Conservation (phyloP, 805 yeast genomes). For the Lachancea mirantina region DNA sequence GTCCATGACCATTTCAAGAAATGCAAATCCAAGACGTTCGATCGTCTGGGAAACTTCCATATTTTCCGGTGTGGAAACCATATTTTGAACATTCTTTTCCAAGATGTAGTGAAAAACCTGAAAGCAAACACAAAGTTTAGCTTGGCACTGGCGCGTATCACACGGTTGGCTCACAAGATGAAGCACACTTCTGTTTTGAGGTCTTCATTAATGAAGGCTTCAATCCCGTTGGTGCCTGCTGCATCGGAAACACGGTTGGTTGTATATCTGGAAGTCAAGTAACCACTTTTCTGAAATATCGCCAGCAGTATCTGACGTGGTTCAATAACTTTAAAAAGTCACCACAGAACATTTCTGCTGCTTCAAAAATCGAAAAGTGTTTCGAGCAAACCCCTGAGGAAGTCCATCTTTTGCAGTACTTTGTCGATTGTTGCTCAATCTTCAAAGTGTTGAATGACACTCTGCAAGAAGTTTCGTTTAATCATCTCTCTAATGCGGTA, state of each 20-base stretch:
- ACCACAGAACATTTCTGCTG: not conserved
- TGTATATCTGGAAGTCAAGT: constrained; percentile 8
- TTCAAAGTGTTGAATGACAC: constrained; percentile 1
- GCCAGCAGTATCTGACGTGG: constrained; percentile 2
- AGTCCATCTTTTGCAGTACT: constrained; percentile 5
- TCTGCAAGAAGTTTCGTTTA: constrained; percentile 1
- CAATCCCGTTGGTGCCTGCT: constrained; percentile 6
- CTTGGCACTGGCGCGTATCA: constrained; percentile 1
- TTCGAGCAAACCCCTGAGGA: not conserved
- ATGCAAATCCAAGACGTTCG: not conserved
- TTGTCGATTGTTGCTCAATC: constrained; percentile 6
- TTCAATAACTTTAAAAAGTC: not conserved
- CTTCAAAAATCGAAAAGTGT: constrained; percentile 1
- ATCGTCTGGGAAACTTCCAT: not conserved
- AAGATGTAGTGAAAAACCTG: constrained; percentile 1
- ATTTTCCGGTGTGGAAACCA: constrained; percentile 5
- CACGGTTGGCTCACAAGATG: constrained; percentile 3
- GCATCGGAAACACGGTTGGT: constrained; percentile 5
- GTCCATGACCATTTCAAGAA: constrained; percentile 1
- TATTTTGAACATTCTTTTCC: constrained; percentile 2
- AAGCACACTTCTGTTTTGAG: not conserved
- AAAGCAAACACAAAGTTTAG: constrained; percentile 1
- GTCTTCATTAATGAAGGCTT: constrained; percentile 2
- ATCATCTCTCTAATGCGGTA: constrained; percentile 2
- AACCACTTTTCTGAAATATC: constrained; percentile 2